Evolutionary conservation across 1,284 basidiomycete genomes (phyloP).

Genomic region (Boletus smithii): DNA sequence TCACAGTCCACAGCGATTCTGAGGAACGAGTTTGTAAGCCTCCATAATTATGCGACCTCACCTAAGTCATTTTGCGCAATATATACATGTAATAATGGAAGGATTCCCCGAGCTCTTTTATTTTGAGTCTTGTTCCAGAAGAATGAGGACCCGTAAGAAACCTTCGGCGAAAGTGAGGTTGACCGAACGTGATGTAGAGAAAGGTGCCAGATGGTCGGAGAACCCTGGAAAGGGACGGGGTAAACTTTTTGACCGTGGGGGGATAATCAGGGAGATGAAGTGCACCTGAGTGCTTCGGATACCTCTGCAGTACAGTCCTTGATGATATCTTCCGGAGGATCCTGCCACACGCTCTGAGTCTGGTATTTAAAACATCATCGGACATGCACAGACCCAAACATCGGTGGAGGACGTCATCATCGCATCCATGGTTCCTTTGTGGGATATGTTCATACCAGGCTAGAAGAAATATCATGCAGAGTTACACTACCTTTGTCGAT

Average conservation of each 20-base stretch:
- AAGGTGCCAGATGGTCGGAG: conserved; percentile 65
- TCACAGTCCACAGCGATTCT: not conserved
- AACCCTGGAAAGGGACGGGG: conserved; percentile 45
- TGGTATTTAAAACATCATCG: not conserved
- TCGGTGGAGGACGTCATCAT: conserved; percentile 89
- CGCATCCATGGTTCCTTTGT: conserved; percentile 83
- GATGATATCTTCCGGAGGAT: conserved; percentile 77
- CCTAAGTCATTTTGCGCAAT: conserved; percentile 32
- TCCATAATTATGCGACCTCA: not conserved
- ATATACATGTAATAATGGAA: conserved; percentile 87
- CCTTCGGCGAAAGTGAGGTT: conserved; percentile 83
- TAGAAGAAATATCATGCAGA: not conserved
- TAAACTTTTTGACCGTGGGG: not conserved
- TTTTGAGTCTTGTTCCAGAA: conserved; percentile 56
- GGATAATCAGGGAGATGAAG: not conserved
- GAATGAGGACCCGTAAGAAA: conserved; percentile 49
- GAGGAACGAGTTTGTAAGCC: not conserved
- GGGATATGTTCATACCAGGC: not conserved
- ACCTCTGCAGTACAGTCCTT: conserved; percentile 79
- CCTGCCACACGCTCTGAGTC: conserved; percentile 41
- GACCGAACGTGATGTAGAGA: conserved; percentile 86
- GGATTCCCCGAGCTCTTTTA: conserved; percentile 67
- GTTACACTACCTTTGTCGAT: conserved; percentile 76
- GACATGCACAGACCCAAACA: conserved; percentile 69
- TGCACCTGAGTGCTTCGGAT: conserved; percentile 72